These are phyloP conservation scores for Candida vaughaniae DNA, from an alignment of 805 yeast genomes.

Conservation along the genomic window DNA sequence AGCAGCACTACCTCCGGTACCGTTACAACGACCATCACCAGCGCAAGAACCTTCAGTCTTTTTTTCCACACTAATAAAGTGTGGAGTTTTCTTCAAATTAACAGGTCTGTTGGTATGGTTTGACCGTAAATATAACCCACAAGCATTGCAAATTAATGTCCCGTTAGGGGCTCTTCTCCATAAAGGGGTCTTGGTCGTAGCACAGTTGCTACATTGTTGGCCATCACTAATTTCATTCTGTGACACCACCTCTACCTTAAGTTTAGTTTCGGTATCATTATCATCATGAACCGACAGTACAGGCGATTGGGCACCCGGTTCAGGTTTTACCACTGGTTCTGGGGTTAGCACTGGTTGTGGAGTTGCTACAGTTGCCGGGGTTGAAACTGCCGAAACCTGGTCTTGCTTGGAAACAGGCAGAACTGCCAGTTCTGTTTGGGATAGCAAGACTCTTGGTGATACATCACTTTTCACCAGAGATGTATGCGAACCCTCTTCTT, in stretches of 20 bases:
- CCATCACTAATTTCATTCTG: conserved; percentile 19
- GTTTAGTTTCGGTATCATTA: background rate
- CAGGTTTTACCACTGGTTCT: no score
- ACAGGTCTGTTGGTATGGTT: conserved; percentile 67
- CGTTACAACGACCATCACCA: conserved; percentile 81
- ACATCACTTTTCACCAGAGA: no score
- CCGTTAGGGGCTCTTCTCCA: conserved; percentile 63
- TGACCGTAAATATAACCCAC: conserved; percentile 58
- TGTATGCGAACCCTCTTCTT: no score
- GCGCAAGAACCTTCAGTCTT: conserved; percentile 59
- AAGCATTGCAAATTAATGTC: conserved; percentile 56
- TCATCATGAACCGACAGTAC: no score
- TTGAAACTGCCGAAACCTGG: no score
- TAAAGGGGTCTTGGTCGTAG: conserved; percentile 54
- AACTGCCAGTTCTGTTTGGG: no score
- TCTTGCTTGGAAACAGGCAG: no score
- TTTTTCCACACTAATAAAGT: conserved; percentile 41
- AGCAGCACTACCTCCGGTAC: conserved; percentile 80
- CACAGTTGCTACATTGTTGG: conserved; percentile 54
- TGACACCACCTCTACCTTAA: conserved; percentile 7
- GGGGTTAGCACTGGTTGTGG: no score
- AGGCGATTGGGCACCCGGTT: no score
- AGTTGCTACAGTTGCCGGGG: no score
- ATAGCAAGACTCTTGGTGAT: no score
- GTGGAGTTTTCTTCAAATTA: conserved; percentile 58